Evolutionary conservation across 495 filamentous ascomycete species (phyloP).

Genomic region (Neurospora intermedia): DNA sequence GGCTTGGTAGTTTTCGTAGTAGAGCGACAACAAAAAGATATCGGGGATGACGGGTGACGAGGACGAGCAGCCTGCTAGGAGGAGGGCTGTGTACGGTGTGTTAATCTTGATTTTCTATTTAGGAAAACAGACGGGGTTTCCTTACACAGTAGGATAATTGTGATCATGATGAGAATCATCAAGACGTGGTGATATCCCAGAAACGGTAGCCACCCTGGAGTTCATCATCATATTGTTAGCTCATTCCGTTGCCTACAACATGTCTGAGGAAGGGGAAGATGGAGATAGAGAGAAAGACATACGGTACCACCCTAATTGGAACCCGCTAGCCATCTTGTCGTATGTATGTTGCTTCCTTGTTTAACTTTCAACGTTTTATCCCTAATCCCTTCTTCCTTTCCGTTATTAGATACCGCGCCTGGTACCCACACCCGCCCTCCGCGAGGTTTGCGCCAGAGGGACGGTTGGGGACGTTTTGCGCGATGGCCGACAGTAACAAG

Average conservation of each 20-base stretch:
- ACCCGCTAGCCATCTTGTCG: conserved; percentile 8
- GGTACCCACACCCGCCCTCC: conserved; percentile 33
- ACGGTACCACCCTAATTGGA: conserved; percentile 39
- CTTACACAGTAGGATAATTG: conserved; percentile 93
- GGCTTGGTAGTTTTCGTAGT: conserved; percentile 57
- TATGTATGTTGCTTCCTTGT: conserved; percentile 14
- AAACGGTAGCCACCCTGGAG: conserved; percentile 75
- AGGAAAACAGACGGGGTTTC: conserved; percentile 6
- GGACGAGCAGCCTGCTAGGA: conserved; percentile 70
- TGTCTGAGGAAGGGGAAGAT: not conserved
- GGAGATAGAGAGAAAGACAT: conserved; percentile 11
- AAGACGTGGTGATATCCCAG: conserved; percentile 98
- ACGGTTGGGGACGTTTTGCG: conserved; percentile 7
- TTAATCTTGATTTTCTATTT: not conserved
- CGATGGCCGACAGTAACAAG: not conserved
- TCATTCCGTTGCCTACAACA: not conserved
- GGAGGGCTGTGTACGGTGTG: conserved; percentile 43
- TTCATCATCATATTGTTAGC: conserved; percentile 5
- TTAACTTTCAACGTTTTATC: not conserved
- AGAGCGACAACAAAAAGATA: conserved; percentile 71
- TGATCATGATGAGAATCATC: conserved; percentile 90
- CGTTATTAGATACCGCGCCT: conserved; percentile 3
- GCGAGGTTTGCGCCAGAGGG: conserved; percentile 13
- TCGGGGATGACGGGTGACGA: conserved; percentile 63
- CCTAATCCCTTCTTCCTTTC: not conserved